Evolutionary conservation across 495 filamentous ascomycete genomes (phyloP), one percentile per base, ranked within the genome.

Genomic region (Aspergillus biplanus): DNA sequence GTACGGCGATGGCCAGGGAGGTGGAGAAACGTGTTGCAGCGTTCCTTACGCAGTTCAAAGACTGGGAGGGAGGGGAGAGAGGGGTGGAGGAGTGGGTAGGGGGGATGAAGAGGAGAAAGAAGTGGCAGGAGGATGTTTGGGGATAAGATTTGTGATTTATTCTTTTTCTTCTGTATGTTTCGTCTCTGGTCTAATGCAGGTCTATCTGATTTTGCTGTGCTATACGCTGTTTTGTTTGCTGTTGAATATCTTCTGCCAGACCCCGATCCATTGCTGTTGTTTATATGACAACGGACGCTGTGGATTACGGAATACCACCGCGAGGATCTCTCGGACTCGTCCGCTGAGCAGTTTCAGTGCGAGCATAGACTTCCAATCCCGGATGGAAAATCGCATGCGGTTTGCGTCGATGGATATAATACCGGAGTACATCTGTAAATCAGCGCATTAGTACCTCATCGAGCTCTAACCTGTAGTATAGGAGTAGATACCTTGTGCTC

Each of bases 341-440:
- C 74, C 71, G 18, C 92, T 86, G 48, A 99, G 77, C 6, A 84
- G 82, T 71, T 97, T 97, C 66, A 97, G 75, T 0, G 88, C 92
- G 8, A 97, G 82, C 83, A 95, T 89, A 0, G 87, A 87, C 78
- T 92, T 97, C 93, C 93, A 97, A 69, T 95, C 90, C n/a, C 86
- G 82, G 3, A 94, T 81, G 31, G 89, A 80, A 72, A 97, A 97
- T n/a, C 91, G 85, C n/a, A 94, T 81, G 33, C 92, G 83, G 75
- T 96, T 93, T 9, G 90, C 86, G 73, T 97, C 92, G 54, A 99
- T 84, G 7, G 92, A 85, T 32, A 96, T 78, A 5, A 96, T 89
- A 6, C 95, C 95, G 5, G 93, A 84, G 72, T 91, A 93, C 81
- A 96, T 84, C 85, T 90, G 21, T 27, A 27, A 27, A 55, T 56